Percentiles rank a stretch among this genome's conserved stretches.
Evolutionary conservation across 2,329 filamentous ascomycete species (phyloP).

Genomic region (Epichloe hybrida): DNA sequence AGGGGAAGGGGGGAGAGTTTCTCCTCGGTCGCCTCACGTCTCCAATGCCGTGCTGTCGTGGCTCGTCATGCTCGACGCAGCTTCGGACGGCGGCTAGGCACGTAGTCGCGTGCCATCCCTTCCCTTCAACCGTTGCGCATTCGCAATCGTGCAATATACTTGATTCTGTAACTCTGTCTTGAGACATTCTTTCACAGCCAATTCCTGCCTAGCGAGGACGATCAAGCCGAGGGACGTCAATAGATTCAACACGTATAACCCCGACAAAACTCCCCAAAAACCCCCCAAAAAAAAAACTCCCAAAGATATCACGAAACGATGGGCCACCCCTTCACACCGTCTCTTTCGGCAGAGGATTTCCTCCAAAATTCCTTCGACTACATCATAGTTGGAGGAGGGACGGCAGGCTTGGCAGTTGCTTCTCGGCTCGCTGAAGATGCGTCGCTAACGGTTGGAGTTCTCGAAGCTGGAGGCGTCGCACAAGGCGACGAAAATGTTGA

Average conservation of each 20-base stretch:
- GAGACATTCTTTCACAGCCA: neutral
- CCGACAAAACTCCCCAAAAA: neutral
- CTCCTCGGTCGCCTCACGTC: neutral
- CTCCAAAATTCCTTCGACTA: constrained; percentile 16
- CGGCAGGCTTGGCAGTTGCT: constrained; percentile 37
- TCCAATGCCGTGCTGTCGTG: neutral
- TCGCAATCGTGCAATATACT: neutral
- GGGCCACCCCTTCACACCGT: neutral
- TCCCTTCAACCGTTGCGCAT: neutral
- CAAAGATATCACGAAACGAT: neutral
- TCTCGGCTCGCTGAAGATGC: constrained; percentile 29
- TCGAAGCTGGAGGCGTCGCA: constrained; percentile 20
- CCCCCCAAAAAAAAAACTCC: neutral
- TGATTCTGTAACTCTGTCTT: neutral
- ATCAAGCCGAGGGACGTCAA: no score
- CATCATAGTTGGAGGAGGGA: constrained; percentile 39
- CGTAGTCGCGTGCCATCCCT: neutral
- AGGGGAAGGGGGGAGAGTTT: neutral
- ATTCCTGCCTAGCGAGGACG: no score
- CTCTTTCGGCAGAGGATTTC: constrained; percentile 12
- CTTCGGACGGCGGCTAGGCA: no score
- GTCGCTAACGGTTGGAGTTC: constrained; percentile 16
- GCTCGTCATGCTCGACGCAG: no score
- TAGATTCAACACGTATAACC: neutral
- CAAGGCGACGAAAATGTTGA: constrained; percentile 21